Evolutionary conservation across 1,284 basidiomycete species (phyloP).

Genomic region (Chiua sp.): DNA sequence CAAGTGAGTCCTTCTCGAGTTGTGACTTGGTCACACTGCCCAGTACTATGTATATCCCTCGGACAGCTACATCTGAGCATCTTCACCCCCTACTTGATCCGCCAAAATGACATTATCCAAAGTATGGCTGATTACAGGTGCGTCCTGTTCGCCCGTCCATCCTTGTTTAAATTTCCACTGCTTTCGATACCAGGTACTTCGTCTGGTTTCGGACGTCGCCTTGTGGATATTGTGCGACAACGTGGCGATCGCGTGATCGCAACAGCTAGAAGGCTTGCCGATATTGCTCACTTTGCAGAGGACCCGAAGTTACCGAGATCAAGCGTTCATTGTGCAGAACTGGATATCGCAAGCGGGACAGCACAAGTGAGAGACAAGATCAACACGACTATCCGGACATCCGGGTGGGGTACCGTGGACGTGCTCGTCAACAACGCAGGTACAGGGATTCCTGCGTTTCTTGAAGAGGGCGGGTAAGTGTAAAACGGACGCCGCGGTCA

Average conservation of each 20-base stretch:
- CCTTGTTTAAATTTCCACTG: too few species aligned
- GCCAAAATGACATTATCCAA: not conserved
- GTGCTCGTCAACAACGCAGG: constrained; percentile 62
- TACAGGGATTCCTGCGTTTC: constrained; percentile 40
- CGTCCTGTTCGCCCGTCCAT: not conserved
- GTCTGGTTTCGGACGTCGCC: constrained; percentile 62
- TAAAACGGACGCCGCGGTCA: not conserved
- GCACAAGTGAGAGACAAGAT: constrained; percentile 43
- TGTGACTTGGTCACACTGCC: not conserved
- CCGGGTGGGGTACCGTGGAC: constrained; percentile 54
- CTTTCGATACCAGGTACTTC: constrained; percentile 51
- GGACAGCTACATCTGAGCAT: not conserved
- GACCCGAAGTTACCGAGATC: not conserved
- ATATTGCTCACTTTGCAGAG: constrained; percentile 24
- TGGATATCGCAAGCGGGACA: constrained; percentile 51
- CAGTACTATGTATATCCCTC: too few species aligned
- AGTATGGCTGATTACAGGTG: constrained; percentile 11
- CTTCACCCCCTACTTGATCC: not conserved
- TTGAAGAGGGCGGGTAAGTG: constrained; percentile 53
- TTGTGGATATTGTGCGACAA: constrained; percentile 51
- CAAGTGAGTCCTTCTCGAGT: too few species aligned
- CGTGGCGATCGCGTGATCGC: constrained; percentile 58
- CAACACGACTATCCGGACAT: constrained; percentile 41
- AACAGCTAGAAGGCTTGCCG: constrained; percentile 26
- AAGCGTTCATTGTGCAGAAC: constrained; percentile 42